phyloP scores from a whole-genome alignment of 192 early-diverging fungal species.

The Diversispora eburnea region DNA sequence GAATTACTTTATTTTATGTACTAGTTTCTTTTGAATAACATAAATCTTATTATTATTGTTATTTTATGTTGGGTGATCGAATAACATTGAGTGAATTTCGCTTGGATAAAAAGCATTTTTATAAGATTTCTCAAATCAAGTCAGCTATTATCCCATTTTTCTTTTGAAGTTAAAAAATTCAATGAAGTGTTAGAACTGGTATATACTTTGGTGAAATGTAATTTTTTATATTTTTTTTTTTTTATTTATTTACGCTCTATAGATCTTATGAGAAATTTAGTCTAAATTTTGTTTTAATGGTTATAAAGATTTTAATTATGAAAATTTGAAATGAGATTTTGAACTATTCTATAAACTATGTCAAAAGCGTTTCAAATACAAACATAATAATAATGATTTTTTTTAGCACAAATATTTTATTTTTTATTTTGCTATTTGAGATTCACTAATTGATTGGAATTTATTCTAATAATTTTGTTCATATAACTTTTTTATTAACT shows the following conservation, averaged over 20 bases:
- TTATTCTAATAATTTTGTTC: too few relatives aligned
- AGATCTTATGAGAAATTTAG: neutral
- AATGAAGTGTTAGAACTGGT: constrained; percentile 19
- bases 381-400: too few relatives aligned
- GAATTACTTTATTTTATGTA: neutral
- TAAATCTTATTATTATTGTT: neutral
- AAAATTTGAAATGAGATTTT: neutral
- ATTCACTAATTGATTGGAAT: too few relatives aligned
- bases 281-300: constrained; percentile 19
- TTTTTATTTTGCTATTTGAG: too few relatives aligned
- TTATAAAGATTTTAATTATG: constrained; percentile 12
- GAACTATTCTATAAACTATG: too few relatives aligned
- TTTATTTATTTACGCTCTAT: neutral
- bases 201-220: constrained; percentile 22
- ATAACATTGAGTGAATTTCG: constrained; percentile 1
- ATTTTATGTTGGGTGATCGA: constrained; percentile 16
- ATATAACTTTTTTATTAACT: too few relatives aligned
- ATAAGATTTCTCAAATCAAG: constrained; percentile 20
- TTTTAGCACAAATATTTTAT: too few relatives aligned
- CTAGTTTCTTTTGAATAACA: neutral
- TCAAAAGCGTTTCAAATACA: too few relatives aligned
- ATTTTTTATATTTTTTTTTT: too few relatives aligned
- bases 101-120: constrained; percentile 7
- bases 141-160: constrained; percentile 21
- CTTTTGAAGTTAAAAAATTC: constrained; percentile 23